phyloP scores from a whole-genome alignment of 2,329 filamentous ascomycete genomes.

The Fusarium odoratissimum region DNA sequence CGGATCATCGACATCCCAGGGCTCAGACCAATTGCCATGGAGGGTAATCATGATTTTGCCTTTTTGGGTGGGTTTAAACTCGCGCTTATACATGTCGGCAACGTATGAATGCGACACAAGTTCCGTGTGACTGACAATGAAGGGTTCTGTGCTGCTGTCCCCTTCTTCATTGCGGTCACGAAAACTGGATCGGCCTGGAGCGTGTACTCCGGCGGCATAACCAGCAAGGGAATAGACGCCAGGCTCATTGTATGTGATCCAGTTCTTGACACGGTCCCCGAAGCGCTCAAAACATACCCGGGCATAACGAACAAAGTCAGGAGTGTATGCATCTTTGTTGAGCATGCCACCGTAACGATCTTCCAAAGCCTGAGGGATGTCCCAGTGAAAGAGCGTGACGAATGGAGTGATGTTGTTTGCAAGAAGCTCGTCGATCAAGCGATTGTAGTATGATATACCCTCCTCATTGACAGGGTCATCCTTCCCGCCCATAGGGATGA shows the following conservation, averaged over 20 bases:
- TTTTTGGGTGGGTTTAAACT: constrained; percentile 52
- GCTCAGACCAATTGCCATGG: constrained; percentile 56
- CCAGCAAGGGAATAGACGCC: constrained; percentile 35
- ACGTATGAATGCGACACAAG: constrained; percentile 53
- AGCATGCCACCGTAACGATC: constrained; percentile 40
- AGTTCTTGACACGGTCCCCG: constrained; percentile 39
- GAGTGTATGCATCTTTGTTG: constrained; percentile 33
- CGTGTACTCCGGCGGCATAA: constrained; percentile 37
- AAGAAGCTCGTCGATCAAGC: constrained; percentile 68
- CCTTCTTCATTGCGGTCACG: constrained; percentile 37
- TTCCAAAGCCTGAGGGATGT: constrained; percentile 58
- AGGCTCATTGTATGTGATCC: constrained; percentile 42
- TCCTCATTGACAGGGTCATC: constrained; percentile 71
- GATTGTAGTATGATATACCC: constrained; percentile 69
- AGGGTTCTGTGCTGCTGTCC: constrained; percentile 49
- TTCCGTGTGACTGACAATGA: constrained; percentile 54
- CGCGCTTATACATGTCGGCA: constrained; percentile 53
- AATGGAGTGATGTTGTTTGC: constrained; percentile 67
- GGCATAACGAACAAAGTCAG: constrained; percentile 40
- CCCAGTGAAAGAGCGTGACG: constrained; percentile 74
- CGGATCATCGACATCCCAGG: constrained; percentile 52
- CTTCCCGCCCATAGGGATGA: constrained; percentile 72
- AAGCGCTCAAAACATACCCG: constrained; percentile 40
- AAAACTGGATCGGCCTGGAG: constrained; percentile 35
- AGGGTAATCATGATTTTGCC: constrained; percentile 56